These are phyloP conservation scores for Moniliella sp. DNA, from an alignment of 1,284 basidiomycete genomes.

Conservation along the genomic window DNA sequence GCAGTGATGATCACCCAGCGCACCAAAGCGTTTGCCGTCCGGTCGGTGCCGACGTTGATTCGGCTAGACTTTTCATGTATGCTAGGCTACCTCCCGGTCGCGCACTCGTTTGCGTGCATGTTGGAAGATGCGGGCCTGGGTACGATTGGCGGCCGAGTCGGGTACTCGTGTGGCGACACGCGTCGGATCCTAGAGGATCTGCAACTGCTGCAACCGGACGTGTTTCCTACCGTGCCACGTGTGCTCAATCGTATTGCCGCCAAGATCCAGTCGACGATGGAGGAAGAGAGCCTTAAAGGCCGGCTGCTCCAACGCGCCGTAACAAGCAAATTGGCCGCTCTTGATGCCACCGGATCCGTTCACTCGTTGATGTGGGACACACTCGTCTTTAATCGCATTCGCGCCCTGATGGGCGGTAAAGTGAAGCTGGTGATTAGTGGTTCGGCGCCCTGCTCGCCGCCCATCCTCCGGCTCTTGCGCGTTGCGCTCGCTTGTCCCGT, in stretches of 20 bases:
- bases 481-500: constrained; percentile 49
- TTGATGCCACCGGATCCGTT: constrained; percentile 48
- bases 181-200: constrained; percentile 69
- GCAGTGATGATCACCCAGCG: constrained; percentile 59
- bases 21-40: constrained; percentile 42
- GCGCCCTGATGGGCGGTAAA: constrained; percentile 56
- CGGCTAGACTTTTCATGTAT: too few relatives aligned
- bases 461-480: constrained; percentile 63
- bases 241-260: constrained; percentile 49
- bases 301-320: constrained; percentile 58
- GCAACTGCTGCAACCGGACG: constrained; percentile 54
- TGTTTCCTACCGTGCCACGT: constrained; percentile 37
- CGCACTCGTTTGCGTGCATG: constrained; percentile 48
- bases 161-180: constrained; percentile 75
- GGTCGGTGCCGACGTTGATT: constrained; percentile 2
- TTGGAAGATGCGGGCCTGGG: constrained; percentile 12
- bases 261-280: constrained; percentile 50
- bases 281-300: constrained; percentile 61
- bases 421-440: constrained; percentile 49
- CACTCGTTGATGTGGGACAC: constrained; percentile 70
- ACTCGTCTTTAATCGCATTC: constrained; percentile 76
- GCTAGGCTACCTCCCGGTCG: constrained; percentile 55
- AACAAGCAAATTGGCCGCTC: constrained; percentile 53
- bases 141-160: constrained; percentile 44
- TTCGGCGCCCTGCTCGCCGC: constrained; percentile 60